phyloP scores from a whole-genome alignment of 345 rosid genomes.

The Syzygium grande region DNA sequence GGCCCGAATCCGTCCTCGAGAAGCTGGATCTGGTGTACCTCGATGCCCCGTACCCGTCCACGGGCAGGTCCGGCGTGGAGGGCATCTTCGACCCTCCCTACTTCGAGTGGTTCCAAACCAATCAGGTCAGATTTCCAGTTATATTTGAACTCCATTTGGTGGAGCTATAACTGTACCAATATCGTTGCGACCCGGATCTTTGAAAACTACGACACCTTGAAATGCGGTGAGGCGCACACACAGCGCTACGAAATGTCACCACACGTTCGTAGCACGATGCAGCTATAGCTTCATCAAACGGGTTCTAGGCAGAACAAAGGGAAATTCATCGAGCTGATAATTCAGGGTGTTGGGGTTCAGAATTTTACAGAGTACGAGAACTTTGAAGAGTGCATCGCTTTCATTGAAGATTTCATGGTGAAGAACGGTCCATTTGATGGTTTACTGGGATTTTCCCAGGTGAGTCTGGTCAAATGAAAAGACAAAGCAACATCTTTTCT shows the following conservation, averaged over 20 bases:
- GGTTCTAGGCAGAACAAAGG: not conserved
- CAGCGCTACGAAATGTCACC: not conserved
- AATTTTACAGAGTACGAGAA: conserved; percentile 25
- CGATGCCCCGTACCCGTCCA: conserved; percentile 35
- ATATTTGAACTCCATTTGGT: not conserved
- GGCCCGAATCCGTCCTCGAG: conserved; percentile 30
- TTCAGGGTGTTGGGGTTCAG: conserved; percentile 1
- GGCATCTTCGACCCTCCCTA: conserved; percentile 48
- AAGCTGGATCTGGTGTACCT: conserved; percentile 36
- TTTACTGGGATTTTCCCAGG: conserved; percentile 48
- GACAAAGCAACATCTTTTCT: not conserved
- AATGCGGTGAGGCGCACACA: not conserved
- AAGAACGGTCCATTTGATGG: conserved; percentile 44
- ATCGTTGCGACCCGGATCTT: not conserved
- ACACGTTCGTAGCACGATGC: not conserved
- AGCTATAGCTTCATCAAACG: not conserved
- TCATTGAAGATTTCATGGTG: conserved; percentile 36
- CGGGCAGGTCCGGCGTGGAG: conserved; percentile 33
- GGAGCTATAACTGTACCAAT: not conserved
- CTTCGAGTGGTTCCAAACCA: conserved; percentile 42
- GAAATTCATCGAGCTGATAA: not conserved
- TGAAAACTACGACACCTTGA: not conserved
- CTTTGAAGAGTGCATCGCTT: conserved; percentile 33
- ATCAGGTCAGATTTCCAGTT: conserved; percentile 14
- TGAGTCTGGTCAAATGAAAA: not conserved